Evolutionary conservation across 768 basidiomycete genomes (phyloP).

Genomic region (Podaxis mareebaensis): DNA sequence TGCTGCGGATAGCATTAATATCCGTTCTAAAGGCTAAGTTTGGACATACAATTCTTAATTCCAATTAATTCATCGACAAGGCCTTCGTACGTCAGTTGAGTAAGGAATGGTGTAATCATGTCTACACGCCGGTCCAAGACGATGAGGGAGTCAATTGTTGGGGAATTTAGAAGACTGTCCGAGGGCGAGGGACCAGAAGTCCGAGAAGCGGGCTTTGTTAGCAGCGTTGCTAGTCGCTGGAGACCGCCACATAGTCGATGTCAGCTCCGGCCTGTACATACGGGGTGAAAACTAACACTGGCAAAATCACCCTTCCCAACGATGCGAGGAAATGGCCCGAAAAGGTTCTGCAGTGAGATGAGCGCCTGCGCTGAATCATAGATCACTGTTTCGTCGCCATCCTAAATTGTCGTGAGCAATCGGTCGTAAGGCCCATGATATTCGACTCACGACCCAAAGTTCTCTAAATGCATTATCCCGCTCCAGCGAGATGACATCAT

Average conservation of each 20-base stretch:
- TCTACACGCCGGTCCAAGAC: slow-evolving; percentile 89
- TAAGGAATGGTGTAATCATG: slow-evolving; percentile 93
- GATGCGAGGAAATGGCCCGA: slow-evolving; percentile 89
- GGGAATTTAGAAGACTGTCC: slow-evolving; percentile 47
- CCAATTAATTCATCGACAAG: slow-evolving; percentile 91
- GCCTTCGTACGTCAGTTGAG: slow-evolving; percentile 96
- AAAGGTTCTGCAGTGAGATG: slow-evolving; percentile 77
- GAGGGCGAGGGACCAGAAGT: slow-evolving; percentile 32
- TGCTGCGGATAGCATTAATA: slow-evolving; percentile 41
- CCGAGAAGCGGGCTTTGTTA: slow-evolving; percentile 47
- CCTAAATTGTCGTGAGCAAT: slow-evolving; percentile 45
- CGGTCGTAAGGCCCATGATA: slow-evolving; percentile 9
- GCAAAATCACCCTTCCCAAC: slow-evolving; percentile 92
- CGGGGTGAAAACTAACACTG: slow-evolving; percentile 44
- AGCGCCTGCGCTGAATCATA: slow-evolving; percentile 90
- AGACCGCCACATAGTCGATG: not conserved
- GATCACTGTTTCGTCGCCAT: slow-evolving; percentile 88
- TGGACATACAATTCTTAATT: slow-evolving; percentile 80
- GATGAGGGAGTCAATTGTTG: slow-evolving; percentile 82
- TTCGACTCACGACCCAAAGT: slow-evolving; percentile 78
- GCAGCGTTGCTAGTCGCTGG: slow-evolving; percentile 75
- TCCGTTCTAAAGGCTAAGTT: not conserved
- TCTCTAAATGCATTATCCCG: slow-evolving; percentile 83
- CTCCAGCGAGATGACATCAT: slow-evolving; percentile 92
- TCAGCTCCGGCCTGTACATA: not conserved